Evolutionary conservation across 1,284 basidiomycete species (phyloP), one percentile per base, ranked within the genome.

Genomic region (Marasmius tenuissimus): DNA sequence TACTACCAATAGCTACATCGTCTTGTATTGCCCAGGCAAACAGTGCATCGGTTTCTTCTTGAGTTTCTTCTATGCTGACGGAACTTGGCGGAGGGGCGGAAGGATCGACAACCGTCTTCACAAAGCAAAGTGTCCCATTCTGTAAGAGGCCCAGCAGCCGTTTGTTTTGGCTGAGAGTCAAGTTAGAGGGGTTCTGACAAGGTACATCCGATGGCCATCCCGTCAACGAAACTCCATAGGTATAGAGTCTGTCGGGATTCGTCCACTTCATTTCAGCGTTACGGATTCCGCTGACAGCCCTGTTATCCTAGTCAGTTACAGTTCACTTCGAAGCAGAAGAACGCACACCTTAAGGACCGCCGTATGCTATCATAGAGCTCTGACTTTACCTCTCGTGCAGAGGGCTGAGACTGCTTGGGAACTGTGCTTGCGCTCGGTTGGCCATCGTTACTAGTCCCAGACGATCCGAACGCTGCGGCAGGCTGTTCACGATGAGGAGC

Each of bases 231-330:
- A 88, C 83, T n/a, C 84, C 84, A 65, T 86, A 88, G 4, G 73
- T 69, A 62, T 77, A 73, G 37, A 89, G 71, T 55, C 82, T 78
- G 33, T 84, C 80, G 59, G 83, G 86, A 67, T 86, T 87, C 4
- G 84, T 83, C 87, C 87, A 89, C 71, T 85, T 88, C 87, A 89
- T 89, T 66, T 89, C 87, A 22, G 87, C 87, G 61, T 78, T 85
- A 3, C 83, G 83, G 14, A 84, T 71, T 10, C 86, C 86, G 63
- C 84, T 85, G 10, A 76, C 77, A 12, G 76, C 69, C 68, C 85
- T 87, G 22, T 60, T 52, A 61, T 55, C 47, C 60, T 42, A 57
- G 60, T 16, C 11, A 53, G 14, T 42, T 60, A 47, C 38, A 58
- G n/a, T 55, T 54, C 9, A 35, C 22, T 42, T 1, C 35, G 45